These are phyloP conservation scores for Umbelopsis sp. DNA, from an alignment of 192 early-diverging fungal species.

Conservation along the genomic window DNA sequence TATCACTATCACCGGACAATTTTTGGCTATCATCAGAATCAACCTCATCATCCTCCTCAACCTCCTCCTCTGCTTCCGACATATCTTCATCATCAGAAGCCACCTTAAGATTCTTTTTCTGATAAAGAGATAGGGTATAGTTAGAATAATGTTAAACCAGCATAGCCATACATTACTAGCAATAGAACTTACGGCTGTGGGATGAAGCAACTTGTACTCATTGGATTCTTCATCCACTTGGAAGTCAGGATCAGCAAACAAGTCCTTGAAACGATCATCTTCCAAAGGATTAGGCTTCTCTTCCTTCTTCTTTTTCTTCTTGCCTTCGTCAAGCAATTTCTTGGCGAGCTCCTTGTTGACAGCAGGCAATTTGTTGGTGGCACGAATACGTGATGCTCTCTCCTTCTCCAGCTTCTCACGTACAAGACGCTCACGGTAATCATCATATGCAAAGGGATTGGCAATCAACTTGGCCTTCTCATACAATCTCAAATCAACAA, in stretches of 20 bases:
- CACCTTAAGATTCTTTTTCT: constrained; percentile 22
- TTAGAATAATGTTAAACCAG: not conserved
- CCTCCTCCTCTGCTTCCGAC: constrained; percentile 24
- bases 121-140: not conserved
- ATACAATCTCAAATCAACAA: constrained; percentile 93
- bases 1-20: constrained; percentile 34
- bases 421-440: constrained; percentile 79
- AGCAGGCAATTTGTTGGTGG: constrained; percentile 84
- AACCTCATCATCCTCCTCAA: constrained; percentile 26
- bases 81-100: constrained; percentile 31
- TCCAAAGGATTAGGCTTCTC: constrained; percentile 60
- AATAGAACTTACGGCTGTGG: constrained; percentile 30
- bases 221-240: constrained; percentile 82
- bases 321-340: constrained; percentile 59
- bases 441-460: constrained; percentile 95
- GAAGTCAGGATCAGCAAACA: constrained; percentile 93
- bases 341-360: constrained; percentile 90
- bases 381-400: constrained; percentile 84
- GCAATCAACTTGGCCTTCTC: constrained; percentile 91
- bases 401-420: constrained; percentile 85
- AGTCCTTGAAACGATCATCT: constrained; percentile 83
- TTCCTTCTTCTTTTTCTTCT: constrained; percentile 46
- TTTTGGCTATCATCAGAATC: constrained; percentile 34
- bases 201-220: constrained; percentile 81
- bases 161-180: not conserved